Base-by-base conservation (phyloP, 768 basidiomycete species). In the Daedalea quercina region DNA sequence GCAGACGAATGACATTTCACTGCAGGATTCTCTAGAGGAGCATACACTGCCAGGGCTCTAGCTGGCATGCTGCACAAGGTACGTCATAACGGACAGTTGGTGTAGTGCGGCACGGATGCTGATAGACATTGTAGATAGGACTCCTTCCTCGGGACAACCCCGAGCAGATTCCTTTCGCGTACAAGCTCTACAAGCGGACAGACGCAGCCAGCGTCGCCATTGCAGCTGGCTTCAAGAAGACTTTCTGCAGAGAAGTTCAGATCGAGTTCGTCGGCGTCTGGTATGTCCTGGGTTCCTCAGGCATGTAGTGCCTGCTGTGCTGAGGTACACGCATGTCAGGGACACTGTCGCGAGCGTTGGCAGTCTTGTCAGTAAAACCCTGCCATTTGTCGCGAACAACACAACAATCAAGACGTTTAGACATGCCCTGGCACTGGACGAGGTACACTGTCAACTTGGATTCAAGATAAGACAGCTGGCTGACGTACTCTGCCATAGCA, bases 261-360 rank as follows among this genome's bases (percentile, higher is more conserved):
- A 74, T 91, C n/a, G 85, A 90, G 13, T 91, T 91, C 50, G 66
- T 93, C 44, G 90, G 90, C 1, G 82, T 88, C 44, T 91, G 87
- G 87, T 87, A 13, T 45, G 55, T 50, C 0, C 26, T 47, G 24
- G 34, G 17, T 25, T 35, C 3, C 25, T n/a, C 23, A 19, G 48
- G n/a, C n/a, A n/a, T 26, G 13, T 23, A 4, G 1, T 50, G 7
- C 35, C 7, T 3, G 3, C 15, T 19, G 8, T 9, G 2, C 25
- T 34, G 11, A 31, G 23, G 11, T 26, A 1, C 24, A 11, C 28
- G 4, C 28, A 31, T 37, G 1, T 35, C 50, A 79, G 87, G 89
- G 89, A 92, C 54, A 92, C 89, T 0, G 88, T 92, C 2, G 73
- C 83, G 8, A 85, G 85, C 50, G 87, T 88, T 20, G 90, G 90